phyloP scores from a whole-genome alignment of 176 grass and related monocot genomes.

The Hordeum vulgare region DNA sequence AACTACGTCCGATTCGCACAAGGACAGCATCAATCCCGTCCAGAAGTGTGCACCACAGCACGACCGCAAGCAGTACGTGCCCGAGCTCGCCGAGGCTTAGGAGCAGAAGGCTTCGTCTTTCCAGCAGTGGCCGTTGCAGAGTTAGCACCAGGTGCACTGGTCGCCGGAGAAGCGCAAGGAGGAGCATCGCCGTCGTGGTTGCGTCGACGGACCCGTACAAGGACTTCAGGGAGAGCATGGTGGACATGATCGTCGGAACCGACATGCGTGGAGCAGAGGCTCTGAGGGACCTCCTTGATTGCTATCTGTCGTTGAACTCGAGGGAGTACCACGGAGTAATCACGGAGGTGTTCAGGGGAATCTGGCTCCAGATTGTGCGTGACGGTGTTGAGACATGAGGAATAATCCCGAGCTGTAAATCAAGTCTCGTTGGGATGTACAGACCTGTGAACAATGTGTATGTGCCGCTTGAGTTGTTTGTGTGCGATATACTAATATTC shows the following conservation, averaged over 20 bases:
- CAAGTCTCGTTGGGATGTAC: neutral
- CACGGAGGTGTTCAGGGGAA: conserved; percentile 52
- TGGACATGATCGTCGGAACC: conserved; percentile 69
- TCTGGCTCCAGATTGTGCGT: conserved; percentile 34
- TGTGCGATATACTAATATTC: neutral
- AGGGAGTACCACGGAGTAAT: conserved; percentile 68
- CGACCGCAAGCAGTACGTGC: neutral
- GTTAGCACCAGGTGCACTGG: neutral
- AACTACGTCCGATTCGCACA: conserved; percentile 43
- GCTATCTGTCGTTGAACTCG: conserved; percentile 63
- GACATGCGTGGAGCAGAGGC: conserved; percentile 31
- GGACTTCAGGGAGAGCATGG: conserved; percentile 71
- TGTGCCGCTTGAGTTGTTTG: neutral
- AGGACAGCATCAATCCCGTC: neutral
- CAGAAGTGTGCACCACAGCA: neutral
- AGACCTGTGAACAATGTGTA: neutral
- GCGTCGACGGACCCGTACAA: conserved; percentile 36
- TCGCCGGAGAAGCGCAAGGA: neutral
- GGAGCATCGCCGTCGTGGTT: conserved; percentile 34
- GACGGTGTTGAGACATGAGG: conserved; percentile 1
- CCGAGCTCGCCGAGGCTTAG: conserved; percentile 35
- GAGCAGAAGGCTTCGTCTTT: conserved; percentile 20
- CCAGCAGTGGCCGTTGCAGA: neutral
- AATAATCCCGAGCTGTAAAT: neutral
- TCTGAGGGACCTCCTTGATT: conserved; percentile 50